Evolutionary conservation across 2,329 filamentous ascomycete genomes (phyloP), one percentile per base, ranked within the genome.

Genomic region (Aspergillus hortae): DNA sequence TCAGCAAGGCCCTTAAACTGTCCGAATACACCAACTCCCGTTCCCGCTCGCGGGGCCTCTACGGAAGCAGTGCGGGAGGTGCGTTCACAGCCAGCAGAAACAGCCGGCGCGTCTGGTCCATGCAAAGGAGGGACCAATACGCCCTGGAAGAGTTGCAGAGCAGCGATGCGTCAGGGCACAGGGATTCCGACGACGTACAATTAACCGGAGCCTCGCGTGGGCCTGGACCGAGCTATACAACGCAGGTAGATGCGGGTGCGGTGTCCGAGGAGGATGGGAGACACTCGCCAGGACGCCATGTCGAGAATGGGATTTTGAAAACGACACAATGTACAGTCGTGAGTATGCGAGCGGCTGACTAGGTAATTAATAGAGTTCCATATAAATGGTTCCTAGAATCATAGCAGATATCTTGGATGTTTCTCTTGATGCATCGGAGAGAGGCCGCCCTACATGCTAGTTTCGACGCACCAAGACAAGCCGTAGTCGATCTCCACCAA

Each of bases 1-100:
- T 23, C 47, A 44, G 25, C 7, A 6, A 12, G 4, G 47, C 19
- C 7, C 38, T 49, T 25, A 43, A 44, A 25, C 38, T 49, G 11
- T 49, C 47, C 4, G 38, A 49, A 21, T 44, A 49, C 47, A 49
- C 47, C 1, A 17, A 49, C n/a, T 48, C 46, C 2, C 46, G 46
- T 11, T 49, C 47, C 2, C 27, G 19, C 15, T 49, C 47, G 14
- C 27, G 15, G 2, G 25, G 15, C 11, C 10, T 43, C 17, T 42
- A 49, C 25, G 46, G 27, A 2, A 49, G 47, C 12, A 36, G 27
- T 9, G 19, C 38, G 11, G 21, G n/a, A 7, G 25, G 15, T 2
- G 25, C 38, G 7, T n/a, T n/a, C 14, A 14, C 47, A 3, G n/a
- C 3, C 10, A 49, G 27, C 40, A 17, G 47, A 6, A 42, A 35